phyloP scores from a whole-genome alignment of 2,329 filamentous ascomycete species.

The Cercospora berteroae region DNA sequence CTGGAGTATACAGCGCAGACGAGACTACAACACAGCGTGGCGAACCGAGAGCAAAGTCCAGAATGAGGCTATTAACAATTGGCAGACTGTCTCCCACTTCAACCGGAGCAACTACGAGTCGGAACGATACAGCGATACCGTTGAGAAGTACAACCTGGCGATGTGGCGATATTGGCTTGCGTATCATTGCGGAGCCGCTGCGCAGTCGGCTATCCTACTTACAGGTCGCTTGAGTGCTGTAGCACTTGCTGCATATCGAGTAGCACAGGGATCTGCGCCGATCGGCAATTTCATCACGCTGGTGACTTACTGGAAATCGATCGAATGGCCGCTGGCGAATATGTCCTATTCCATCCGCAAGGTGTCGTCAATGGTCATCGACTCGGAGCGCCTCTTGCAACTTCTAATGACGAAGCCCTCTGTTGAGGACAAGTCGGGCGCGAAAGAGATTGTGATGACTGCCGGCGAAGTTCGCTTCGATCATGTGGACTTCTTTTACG shows the following conservation, averaged over 20 bases:
- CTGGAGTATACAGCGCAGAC: constrained; percentile 39
- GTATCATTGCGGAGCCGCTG: constrained; percentile 39
- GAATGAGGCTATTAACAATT: constrained; percentile 59
- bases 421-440: constrained; percentile 51
- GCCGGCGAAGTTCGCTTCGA: constrained; percentile 55
- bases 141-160: constrained; percentile 39
- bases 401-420: constrained; percentile 59
- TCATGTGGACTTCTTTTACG: constrained; percentile 57
- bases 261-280: constrained; percentile 49
- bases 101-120: constrained; percentile 57
- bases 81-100: constrained; percentile 61
- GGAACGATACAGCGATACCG: constrained; percentile 47
- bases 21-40: constrained; percentile 35
- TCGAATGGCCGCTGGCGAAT: constrained; percentile 50
- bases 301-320: constrained; percentile 60
- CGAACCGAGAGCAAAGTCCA: constrained; percentile 54
- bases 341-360: constrained; percentile 52
- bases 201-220: constrained; percentile 50
- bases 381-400: constrained; percentile 61
- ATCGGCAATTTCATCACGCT: constrained; percentile 65
- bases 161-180: constrained; percentile 32
- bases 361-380: constrained; percentile 57
- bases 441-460: constrained; percentile 46
- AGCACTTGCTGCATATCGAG: constrained; percentile 55
- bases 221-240: constrained; percentile 51